Conservation (phyloP, 371 early-diverging fungal species). For the Catenaria anguillulae region DNA sequence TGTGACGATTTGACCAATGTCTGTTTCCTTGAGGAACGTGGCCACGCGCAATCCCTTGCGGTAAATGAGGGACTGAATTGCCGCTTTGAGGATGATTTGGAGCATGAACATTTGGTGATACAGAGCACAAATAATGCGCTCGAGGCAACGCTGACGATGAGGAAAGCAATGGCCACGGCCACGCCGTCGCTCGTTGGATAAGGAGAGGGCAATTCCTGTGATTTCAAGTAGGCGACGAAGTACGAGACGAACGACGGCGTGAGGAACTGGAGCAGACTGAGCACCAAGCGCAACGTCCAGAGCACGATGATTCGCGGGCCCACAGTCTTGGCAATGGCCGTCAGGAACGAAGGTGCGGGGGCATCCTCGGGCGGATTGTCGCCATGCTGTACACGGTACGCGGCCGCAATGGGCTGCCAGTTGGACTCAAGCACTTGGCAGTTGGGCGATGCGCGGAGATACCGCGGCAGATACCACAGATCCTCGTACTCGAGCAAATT, state of each 20-base stretch:
- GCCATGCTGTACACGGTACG: not conserved
- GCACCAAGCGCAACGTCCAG: too few species aligned
- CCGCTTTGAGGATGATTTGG: not conserved
- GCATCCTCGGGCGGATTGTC: too few species aligned
- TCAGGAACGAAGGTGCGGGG: not conserved
- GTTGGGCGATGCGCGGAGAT: not conserved
- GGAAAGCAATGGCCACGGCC: not conserved
- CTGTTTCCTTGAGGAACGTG: not conserved
- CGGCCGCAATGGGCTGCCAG: not conserved
- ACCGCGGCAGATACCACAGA: not conserved
- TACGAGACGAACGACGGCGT: not conserved
- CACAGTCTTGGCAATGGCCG: not conserved
- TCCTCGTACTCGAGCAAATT: not conserved
- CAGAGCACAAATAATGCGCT: not conserved
- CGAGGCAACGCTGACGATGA: not conserved
- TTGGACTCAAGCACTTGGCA: not conserved
- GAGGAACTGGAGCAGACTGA: not conserved
- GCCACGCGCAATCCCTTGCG: not conserved
- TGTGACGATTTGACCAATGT: constrained; percentile 7
- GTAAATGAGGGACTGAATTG: not conserved
- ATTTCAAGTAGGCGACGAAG: not conserved
- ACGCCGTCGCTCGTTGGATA: not conserved
- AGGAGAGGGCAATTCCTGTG: not conserved
- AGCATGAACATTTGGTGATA: not conserved
- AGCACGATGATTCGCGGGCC: not conserved